Conservation (phyloP, 1,284 basidiomycete genomes). For the Wolfiporia cocos region DNA sequence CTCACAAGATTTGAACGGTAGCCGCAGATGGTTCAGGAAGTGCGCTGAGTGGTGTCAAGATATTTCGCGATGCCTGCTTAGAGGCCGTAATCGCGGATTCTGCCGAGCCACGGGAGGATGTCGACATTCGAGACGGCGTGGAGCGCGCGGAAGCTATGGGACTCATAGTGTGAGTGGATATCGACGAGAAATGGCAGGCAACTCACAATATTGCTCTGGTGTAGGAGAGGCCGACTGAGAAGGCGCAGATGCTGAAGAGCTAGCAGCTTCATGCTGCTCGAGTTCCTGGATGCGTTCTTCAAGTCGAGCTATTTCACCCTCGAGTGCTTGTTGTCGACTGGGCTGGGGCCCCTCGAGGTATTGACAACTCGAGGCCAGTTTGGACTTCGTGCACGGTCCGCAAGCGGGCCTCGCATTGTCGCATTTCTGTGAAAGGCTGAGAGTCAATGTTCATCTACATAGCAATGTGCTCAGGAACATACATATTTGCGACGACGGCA, state of each 20-base stretch:
- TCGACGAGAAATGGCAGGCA: not conserved
- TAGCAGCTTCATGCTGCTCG: constrained; percentile 17
- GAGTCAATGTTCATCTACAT: too few relatives aligned
- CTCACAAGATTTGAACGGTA: constrained; percentile 18
- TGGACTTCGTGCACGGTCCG: constrained; percentile 23
- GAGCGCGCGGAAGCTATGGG: too few relatives aligned
- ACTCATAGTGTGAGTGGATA: not conserved
- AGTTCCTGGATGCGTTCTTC: constrained; percentile 22
- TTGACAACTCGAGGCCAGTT: constrained; percentile 24
- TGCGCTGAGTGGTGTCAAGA: constrained; percentile 2
- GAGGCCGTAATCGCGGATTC: too few relatives aligned
- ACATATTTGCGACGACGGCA: constrained; percentile 23
- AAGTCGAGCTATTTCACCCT: constrained; percentile 23
- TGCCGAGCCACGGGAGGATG: too few relatives aligned
- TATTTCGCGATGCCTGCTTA: not conserved
- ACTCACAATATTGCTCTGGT: not conserved
- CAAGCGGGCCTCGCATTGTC: constrained; percentile 25
- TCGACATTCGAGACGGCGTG: too few relatives aligned
- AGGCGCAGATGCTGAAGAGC: constrained; percentile 6
- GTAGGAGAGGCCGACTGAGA: not conserved
- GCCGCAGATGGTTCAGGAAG: constrained; percentile 14
- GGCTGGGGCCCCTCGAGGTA: constrained; percentile 25
- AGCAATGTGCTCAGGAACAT: too few relatives aligned
- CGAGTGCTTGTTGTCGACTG: constrained; percentile 24
- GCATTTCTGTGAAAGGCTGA: constrained; percentile 21